Base-by-base conservation (phyloP, 306 rosid genomes). In the Gastrolobium villosum region DNA sequence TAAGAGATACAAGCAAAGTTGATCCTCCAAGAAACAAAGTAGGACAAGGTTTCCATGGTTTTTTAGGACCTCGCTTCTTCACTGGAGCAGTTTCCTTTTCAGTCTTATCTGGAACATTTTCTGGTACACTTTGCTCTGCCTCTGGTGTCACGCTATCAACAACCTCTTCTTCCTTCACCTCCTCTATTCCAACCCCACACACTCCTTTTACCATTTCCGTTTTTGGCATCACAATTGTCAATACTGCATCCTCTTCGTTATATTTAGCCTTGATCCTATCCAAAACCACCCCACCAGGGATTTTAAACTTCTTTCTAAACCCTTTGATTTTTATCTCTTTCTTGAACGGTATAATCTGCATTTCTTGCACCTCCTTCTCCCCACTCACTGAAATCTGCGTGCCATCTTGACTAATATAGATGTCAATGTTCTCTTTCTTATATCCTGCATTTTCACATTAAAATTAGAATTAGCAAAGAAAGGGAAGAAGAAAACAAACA, bases 371-470 rank as follows among this genome's bases (percentile, higher is more conserved):
- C 66, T 84, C 87, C 59, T 77, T 86, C 77, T 90, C 88, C 79
- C 87, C 85, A 64, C 85, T 68, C 44, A 95, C 89, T 56, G 59
- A 53, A 55, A 90, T 81, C 74, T 68, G 40, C 5, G 72, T 82
- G 28, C 97, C 97, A 50, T 89, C 90, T 82, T 88, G 89, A 52
- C 45, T 92, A 11, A 94, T 90, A 74, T 72, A 83, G 36, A 95
- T 87, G 13, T 65, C 66, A 64, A 92, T 76, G 37, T 81, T 83
- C 50, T 91, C 86, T 74, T 75, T 87, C 84, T 73, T 87, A 65
- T 78, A 88, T 44, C 99, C 97, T 91, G 85, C 79, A 78, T 65
- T 43, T 34, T 0, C 59, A 60, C 35, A 41, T 41, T 1, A 77
- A 63, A 53, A 53, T 45, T n/a, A 26, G 15, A 7, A 71, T 70